Conservation (phyloP, 2,329 filamentous ascomycete species). For the Huntiella decipiens region DNA sequence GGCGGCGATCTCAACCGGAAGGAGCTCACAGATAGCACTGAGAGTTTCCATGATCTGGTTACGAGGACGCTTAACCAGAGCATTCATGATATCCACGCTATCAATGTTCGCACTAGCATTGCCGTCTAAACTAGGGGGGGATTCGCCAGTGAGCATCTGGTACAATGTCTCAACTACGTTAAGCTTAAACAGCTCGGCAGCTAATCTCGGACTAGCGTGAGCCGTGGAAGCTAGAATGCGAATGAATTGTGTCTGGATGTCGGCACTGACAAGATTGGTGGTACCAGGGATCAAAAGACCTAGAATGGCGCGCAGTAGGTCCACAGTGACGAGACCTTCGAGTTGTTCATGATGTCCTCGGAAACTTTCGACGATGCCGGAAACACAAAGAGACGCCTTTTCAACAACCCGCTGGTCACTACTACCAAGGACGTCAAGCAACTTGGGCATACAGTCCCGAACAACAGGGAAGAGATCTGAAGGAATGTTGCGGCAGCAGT, state of each 20-base stretch:
- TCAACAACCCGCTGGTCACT: conserved; percentile 94
- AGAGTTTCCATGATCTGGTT: conserved; percentile 95
- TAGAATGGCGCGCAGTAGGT: conserved; percentile 67
- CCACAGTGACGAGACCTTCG: conserved; percentile 79
- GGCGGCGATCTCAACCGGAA: conserved; percentile 38
- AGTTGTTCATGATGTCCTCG: conserved; percentile 72
- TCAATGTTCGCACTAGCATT: conserved; percentile 75
- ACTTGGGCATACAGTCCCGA: conserved; percentile 86
- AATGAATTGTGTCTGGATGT: conserved; percentile 91
- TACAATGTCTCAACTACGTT: conserved; percentile 95
- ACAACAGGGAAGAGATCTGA: conserved; percentile 85
- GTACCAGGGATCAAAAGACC: conserved; percentile 81
- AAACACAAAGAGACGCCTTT: conserved; percentile 88
- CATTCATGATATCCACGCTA: conserved; percentile 96
- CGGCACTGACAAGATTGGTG: conserved; percentile 83
- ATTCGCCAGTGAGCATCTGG: conserved; percentile 90
- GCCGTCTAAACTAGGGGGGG: conserved; percentile 60
- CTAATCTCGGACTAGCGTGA: conserved; percentile 69
- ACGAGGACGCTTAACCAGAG: conserved; percentile 80
- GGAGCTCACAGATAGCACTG: conserved; percentile 88
- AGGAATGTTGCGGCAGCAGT: conserved; percentile 92
- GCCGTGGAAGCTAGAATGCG: conserved; percentile 81
- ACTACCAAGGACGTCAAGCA: conserved; percentile 76
- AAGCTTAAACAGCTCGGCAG: conserved; percentile 82
- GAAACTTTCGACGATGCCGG: conserved; percentile 92